Base-by-base conservation (phyloP, 2,329 filamentous ascomycete species). In the Penicillium sp. region DNA sequence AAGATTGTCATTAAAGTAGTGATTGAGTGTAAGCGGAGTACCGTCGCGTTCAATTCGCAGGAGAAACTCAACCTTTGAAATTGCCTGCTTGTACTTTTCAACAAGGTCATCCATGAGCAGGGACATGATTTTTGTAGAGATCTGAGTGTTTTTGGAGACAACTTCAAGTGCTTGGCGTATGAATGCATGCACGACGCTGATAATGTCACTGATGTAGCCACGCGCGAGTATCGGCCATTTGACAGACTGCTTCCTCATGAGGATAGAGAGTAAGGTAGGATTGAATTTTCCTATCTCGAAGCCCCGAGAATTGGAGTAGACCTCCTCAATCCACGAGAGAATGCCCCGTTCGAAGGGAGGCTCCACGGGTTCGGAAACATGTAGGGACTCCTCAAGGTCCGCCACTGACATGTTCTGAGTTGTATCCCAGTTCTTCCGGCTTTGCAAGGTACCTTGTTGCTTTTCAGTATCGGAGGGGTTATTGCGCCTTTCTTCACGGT, bases 121-220 rank as follows among this genome's bases (percentile, higher is more conserved):
- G 0, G 64, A 61, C 52, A 69, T 69, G 0, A 84, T 54, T 12
- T 71, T 64, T 0, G 65, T 55, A 0, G 70, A 65, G 0, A 82
- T 69, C 0, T 57, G 56, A 1, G 57, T 35, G 38, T 83, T 76
- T 0, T 64, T 58, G 39, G 77, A 80, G 7, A 75, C 61, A 4
- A 21, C 17, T 0, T 57, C 38, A 3, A 84, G 64, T 0, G 77
- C 61, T 0, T 55, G 58, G 2, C 49, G 44, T 44, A 82, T 76
- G 60, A 79, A 84, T 2, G 65, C 48, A 38, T 84, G 79, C 0
- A 81, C 74, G 0, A 77, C 49, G 0, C 68, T 45, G 6, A 83
- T 75, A 2, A 75, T 65, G 19, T 77, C 72, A 49, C 73, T 74
- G 2, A 80, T 67, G 51, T 83, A 78, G 0, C 67, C 69, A 0